These are phyloP conservation scores for Magnolia changhungtana DNA, from an alignment of 164 flowering plant species.

Conservation along the genomic window DNA sequence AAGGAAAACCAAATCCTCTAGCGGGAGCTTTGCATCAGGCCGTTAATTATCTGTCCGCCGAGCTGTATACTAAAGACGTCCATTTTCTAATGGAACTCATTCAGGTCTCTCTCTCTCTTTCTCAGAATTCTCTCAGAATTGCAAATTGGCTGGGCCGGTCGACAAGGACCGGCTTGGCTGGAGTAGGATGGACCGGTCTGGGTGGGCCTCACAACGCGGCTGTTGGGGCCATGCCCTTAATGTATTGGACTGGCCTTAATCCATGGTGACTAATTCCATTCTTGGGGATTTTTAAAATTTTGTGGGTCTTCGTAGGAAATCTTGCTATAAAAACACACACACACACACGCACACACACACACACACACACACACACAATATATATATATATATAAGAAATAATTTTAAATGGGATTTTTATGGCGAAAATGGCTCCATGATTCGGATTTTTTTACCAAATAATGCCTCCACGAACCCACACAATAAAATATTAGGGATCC, in stretches of 20 bases:
- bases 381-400: too few relatives aligned
- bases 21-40: slow-evolving; percentile 54
- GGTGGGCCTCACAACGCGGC: not conserved
- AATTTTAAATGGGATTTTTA: too few relatives aligned
- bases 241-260: not conserved
- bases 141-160: not conserved
- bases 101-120: slow-evolving; percentile 31
- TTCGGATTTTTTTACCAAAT: too few relatives aligned
- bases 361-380: too few relatives aligned
- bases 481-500: too few relatives aligned
- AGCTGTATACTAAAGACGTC: slow-evolving; percentile 68
- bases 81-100: slow-evolving; percentile 76
- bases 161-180: not conserved
- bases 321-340: too few relatives aligned
- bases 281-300: too few relatives aligned
- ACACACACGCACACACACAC: too few relatives aligned
- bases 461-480: too few relatives aligned
- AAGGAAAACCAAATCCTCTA: slow-evolving; percentile 37
- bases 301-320: too few relatives aligned
- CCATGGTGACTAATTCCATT: too few relatives aligned
- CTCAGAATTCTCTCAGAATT: not conserved
- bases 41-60: slow-evolving; percentile 59
- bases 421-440: too few relatives aligned
- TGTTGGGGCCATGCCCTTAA: not conserved
- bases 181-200: not conserved